phyloP scores from a whole-genome alignment of 495 filamentous ascomycete genomes.

The Podospora didyma region DNA sequence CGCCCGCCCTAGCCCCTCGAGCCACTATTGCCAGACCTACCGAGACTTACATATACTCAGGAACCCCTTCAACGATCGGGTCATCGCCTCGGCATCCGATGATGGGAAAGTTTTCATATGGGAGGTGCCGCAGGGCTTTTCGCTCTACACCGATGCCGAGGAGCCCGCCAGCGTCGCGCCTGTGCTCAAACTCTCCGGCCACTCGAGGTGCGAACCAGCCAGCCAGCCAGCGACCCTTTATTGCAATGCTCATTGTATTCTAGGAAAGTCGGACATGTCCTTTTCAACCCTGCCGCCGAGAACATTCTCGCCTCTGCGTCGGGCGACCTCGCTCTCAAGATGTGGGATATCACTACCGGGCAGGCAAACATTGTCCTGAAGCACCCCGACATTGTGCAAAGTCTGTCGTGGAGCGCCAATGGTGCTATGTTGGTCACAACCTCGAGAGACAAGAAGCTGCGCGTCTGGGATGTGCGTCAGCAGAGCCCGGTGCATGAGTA shows the following conservation, averaged over 20 bases:
- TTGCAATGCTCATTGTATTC: conserved; percentile 10
- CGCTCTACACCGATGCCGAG: conserved; percentile 75
- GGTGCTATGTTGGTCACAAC: conserved; percentile 88
- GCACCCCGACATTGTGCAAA: conserved; percentile 88
- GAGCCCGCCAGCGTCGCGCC: conserved; percentile 79
- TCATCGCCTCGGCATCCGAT: conserved; percentile 92
- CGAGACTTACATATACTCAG: conserved; percentile 44
- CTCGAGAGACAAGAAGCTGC: conserved; percentile 94
- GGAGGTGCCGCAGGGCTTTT: conserved; percentile 88
- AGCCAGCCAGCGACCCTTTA: background rate
- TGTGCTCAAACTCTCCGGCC: conserved; percentile 72
- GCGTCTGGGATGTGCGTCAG: conserved; percentile 95
- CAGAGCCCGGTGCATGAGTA: conserved; percentile 82
- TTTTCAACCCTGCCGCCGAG: conserved; percentile 95
- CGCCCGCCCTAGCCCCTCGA: background rate
- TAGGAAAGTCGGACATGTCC: conserved; percentile 93
- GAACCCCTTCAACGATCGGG: conserved; percentile 90
- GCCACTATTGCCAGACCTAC: conserved; percentile 12
- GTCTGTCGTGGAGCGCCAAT: conserved; percentile 91
- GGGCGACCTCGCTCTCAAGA: conserved; percentile 89
- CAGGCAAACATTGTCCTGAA: conserved; percentile 67
- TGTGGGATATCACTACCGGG: conserved; percentile 91
- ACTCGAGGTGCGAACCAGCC: conserved; percentile 47
- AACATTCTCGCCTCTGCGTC: conserved; percentile 94
- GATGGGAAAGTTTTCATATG: conserved; percentile 96